These are phyloP conservation scores for Scytalidium lignicola DNA, from an alignment of 2,329 filamentous ascomycete genomes.

Conservation along the genomic window DNA sequence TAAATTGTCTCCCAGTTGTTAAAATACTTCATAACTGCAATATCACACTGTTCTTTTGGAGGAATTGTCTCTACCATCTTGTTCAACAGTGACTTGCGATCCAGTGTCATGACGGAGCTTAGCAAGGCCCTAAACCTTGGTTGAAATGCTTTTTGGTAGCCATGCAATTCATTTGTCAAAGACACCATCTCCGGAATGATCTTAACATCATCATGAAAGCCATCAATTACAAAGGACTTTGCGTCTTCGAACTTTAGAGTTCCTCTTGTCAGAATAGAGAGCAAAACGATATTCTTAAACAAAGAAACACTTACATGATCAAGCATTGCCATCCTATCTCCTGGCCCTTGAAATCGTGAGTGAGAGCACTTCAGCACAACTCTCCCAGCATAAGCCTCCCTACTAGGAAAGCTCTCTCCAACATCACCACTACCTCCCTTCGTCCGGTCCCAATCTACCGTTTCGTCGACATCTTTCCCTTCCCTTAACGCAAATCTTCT, in stretches of 20 bases:
- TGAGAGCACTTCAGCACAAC: not conserved
- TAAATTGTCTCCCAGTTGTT: constrained; percentile 13
- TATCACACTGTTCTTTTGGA: constrained; percentile 2
- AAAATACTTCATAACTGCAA: constrained; percentile 9
- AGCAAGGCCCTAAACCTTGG: constrained; percentile 2
- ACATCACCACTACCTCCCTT: not conserved
- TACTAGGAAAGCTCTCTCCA: not conserved
- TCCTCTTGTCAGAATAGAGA: constrained; percentile 3
- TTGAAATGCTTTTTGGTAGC: constrained; percentile 8
- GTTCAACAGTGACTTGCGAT: constrained; percentile 5
- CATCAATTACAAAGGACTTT: constrained; percentile 10
- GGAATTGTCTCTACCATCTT: constrained; percentile 15
- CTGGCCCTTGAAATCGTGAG: constrained; percentile 9
- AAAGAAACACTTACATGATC: constrained; percentile 8
- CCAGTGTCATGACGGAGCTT: not conserved
- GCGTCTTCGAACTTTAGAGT: constrained; percentile 13
- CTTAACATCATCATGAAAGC: constrained; percentile 6
- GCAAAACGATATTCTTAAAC: not conserved
- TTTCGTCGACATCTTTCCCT: not conserved
- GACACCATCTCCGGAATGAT: constrained; percentile 1
- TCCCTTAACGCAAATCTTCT: not conserved
- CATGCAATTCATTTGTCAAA: constrained; percentile 11
- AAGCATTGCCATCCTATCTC: constrained; percentile 13
- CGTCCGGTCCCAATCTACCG: not conserved
- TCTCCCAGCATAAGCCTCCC: not conserved